These are phyloP conservation scores for Sphaerobolus stellatus DNA, from an alignment of 1,284 basidiomycete species.

Conservation along the genomic window DNA sequence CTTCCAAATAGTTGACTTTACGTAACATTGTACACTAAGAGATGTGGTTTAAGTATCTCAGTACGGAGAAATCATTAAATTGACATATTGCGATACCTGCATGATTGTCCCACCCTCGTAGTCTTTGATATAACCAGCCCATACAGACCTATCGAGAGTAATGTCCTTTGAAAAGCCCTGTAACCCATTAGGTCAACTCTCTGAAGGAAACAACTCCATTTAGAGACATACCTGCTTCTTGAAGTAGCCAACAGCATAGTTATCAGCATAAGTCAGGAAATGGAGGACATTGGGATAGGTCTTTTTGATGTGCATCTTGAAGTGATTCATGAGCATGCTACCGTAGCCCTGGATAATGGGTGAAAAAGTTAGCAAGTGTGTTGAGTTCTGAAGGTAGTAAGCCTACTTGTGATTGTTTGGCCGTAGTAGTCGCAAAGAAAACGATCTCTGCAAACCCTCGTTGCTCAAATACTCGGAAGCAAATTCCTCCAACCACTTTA, in stretches of 20 bases:
- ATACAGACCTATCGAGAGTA: slow-evolving; percentile 82
- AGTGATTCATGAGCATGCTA: slow-evolving; percentile 98
- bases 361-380: slow-evolving; percentile 10
- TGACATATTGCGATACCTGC: slow-evolving; percentile 52
- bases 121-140: slow-evolving; percentile 99
- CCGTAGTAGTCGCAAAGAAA: slow-evolving; percentile 96
- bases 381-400: not conserved
- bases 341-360: slow-evolving; percentile 79
- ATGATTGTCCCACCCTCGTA: slow-evolving; percentile 99
- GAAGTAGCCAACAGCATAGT: slow-evolving; percentile 99
- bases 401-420: slow-evolving; percentile 93
- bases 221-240: slow-evolving; percentile 80
- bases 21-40: slow-evolving; percentile 85
- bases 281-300: slow-evolving; percentile 84
- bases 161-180: slow-evolving; percentile 96
- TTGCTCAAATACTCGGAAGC: slow-evolving; percentile 94
- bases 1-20: slow-evolving; percentile 88
- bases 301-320: slow-evolving; percentile 89
- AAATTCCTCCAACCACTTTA: slow-evolving; percentile 98
- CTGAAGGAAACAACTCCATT: not conserved
- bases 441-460: slow-evolving; percentile 98
- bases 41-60: not conserved
- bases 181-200: not conserved
- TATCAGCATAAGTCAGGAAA: slow-evolving; percentile 98
- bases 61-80: not conserved